Conservation (phyloP, 441 rosid genomes). For the Euphorbia neoarborescens region DNA sequence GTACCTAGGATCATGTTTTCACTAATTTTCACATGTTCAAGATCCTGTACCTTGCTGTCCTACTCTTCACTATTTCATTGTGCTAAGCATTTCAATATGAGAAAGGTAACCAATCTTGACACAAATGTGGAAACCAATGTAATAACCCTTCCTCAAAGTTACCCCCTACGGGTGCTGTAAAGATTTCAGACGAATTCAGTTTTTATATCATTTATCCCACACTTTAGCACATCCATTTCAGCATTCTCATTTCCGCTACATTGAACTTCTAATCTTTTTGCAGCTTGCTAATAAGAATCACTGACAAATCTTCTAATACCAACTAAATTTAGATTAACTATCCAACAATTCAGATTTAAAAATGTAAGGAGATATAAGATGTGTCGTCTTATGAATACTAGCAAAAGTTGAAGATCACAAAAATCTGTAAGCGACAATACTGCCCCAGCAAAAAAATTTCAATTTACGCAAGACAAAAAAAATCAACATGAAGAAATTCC, state of each 20-base stretch:
- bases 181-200: neutral
- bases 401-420: neutral
- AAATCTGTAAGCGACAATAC: neutral
- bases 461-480: neutral
- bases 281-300: neutral
- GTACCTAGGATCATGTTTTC: neutral
- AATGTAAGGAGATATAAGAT: neutral
- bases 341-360: neutral
- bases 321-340: neutral
- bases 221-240: neutral
- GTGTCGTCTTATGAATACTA: neutral
- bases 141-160: neutral
- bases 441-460: neutral
- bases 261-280: neutral
- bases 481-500: constrained; percentile 13
- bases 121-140: neutral
- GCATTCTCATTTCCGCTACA: neutral
- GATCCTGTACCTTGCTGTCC: neutral
- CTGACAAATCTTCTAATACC: neutral
- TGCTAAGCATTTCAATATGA: neutral
- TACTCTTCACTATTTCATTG: too few species aligned
- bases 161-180: neutral
- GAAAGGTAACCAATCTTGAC: too few species aligned
- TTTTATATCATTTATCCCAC: neutral
- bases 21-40: neutral